A percentile compares a stretch with the other conserved stretches of the same genome.
Evolutionary conservation across 345 rosid species (phyloP).

Genomic region (Populus ilicifolia): DNA sequence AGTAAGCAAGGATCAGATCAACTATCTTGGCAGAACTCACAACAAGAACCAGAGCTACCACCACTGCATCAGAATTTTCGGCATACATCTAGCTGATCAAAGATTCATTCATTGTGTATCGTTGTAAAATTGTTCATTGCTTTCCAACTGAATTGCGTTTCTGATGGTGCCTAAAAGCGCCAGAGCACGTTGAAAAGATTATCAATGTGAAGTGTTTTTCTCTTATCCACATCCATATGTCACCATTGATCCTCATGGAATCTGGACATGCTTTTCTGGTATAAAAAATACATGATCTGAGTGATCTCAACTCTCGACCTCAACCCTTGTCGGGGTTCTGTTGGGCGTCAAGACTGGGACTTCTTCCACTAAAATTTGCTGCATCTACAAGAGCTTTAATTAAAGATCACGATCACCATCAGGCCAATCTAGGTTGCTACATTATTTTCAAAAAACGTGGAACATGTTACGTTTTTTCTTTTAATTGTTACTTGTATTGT

Average conservation of each 20-base stretch:
- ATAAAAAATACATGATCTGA: background rate
- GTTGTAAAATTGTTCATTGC: constrained; percentile 21
- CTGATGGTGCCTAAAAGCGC: background rate
- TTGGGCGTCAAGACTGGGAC: too few species aligned
- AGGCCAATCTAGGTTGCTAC: too few species aligned
- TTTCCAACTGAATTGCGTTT: constrained; percentile 3
- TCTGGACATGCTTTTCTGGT: background rate
- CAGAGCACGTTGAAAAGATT: background rate
- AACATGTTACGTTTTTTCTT: too few species aligned
- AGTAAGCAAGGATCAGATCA: constrained; percentile 13
- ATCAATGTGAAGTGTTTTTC: background rate
- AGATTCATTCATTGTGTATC: constrained; percentile 13
- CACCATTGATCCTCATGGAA: background rate
- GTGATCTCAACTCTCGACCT: too few species aligned
- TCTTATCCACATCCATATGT: background rate
- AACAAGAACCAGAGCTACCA: background rate
- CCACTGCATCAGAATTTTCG: constrained; percentile 1
- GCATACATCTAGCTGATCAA: too few species aligned
- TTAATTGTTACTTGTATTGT: too few species aligned
- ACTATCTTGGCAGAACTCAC: background rate
- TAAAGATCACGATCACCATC: too few species aligned
- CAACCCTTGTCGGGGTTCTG: too few species aligned
- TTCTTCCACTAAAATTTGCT: too few species aligned
- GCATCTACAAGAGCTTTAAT: too few species aligned
- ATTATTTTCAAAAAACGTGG: too few species aligned